phyloP scores from a whole-genome alignment of 129 eudicot species.

The Flaveria trinervia region DNA sequence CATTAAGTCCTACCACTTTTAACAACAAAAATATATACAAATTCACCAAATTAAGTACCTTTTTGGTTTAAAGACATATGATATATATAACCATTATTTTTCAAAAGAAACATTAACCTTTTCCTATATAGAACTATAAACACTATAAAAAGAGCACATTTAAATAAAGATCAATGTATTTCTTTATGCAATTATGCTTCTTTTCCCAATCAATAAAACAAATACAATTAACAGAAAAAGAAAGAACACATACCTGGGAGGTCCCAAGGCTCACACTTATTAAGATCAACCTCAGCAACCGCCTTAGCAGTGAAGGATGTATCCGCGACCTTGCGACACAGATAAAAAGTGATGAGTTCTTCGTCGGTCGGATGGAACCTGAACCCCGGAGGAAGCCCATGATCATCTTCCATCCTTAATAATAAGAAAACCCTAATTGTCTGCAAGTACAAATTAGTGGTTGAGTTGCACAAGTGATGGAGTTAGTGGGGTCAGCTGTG shows the following conservation, averaged over 20 bases:
- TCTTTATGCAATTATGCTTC: not conserved
- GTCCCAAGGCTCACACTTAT: conserved; percentile 95
- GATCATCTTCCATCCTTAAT: conserved; percentile 54
- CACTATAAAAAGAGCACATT: not conserved
- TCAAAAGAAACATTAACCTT: too few species aligned
- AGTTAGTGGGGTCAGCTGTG: conserved; percentile 15
- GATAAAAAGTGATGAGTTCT: conserved; percentile 88
- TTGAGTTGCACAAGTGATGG: conserved; percentile 13
- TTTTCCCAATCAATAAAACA: not conserved
- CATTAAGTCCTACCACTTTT: not conserved
- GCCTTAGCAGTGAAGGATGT: conserved; percentile 69
- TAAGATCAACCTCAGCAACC: conserved; percentile 86
- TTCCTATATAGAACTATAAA: too few species aligned
- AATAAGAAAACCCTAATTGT: not conserved
- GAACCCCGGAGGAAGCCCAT: conserved; percentile 87
- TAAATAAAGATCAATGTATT: not conserved
- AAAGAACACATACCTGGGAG: conserved; percentile 63
- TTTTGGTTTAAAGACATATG: not conserved
- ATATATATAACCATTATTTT: not conserved
- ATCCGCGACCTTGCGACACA: conserved; percentile 66
- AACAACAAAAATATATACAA: not conserved
- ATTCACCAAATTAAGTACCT: not conserved
- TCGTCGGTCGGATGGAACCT: conserved; percentile 95
- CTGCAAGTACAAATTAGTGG: conserved; percentile 15
- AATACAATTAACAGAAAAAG: not conserved